Evolutionary conservation across 306 rosid genomes (phyloP).

Genomic region (Geum urbanum): DNA sequence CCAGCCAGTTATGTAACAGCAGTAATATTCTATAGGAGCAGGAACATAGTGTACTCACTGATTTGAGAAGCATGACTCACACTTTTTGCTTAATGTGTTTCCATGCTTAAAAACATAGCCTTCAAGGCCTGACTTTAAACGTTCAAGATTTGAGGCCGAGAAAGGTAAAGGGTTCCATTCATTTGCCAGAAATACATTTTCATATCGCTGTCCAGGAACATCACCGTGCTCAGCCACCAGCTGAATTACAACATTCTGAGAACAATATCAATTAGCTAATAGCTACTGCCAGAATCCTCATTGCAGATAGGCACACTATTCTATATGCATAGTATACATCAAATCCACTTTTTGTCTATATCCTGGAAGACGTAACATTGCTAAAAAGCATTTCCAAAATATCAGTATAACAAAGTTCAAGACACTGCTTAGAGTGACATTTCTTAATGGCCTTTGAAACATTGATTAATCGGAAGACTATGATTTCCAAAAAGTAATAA

Average conservation of each 20-base stretch:
- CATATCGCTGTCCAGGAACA: slow-evolving; percentile 47
- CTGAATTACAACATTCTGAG: slow-evolving; percentile 68
- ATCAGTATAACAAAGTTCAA: not conserved
- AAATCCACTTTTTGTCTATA: not conserved
- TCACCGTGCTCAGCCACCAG: slow-evolving; percentile 48
- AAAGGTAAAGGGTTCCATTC: slow-evolving; percentile 32
- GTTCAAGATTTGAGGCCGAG: slow-evolving; percentile 57
- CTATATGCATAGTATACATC: not conserved
- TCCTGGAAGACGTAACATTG: slow-evolving; percentile 7
- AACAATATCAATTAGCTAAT: not conserved
- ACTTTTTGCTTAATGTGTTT: slow-evolving; percentile 39
- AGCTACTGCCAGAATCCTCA: slow-evolving; percentile 19
- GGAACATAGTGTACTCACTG: slow-evolving; percentile 39
- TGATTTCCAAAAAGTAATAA: not conserved
- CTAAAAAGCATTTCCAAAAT: slow-evolving; percentile 1
- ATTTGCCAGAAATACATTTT: slow-evolving; percentile 53
- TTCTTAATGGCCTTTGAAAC: not conserved
- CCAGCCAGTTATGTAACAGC: slow-evolving; percentile 18
- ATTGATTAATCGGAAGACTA: not conserved
- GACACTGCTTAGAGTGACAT: not conserved
- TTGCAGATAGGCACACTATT: slow-evolving; percentile 1
- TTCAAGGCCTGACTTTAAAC: slow-evolving; percentile 65
- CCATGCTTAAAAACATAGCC: slow-evolving; percentile 74
- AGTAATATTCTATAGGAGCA: slow-evolving; percentile 15
- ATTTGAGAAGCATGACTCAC: slow-evolving; percentile 60